phyloP scores from a whole-genome alignment of 306 rosid genomes.

The Hippophae tibetana region DNA sequence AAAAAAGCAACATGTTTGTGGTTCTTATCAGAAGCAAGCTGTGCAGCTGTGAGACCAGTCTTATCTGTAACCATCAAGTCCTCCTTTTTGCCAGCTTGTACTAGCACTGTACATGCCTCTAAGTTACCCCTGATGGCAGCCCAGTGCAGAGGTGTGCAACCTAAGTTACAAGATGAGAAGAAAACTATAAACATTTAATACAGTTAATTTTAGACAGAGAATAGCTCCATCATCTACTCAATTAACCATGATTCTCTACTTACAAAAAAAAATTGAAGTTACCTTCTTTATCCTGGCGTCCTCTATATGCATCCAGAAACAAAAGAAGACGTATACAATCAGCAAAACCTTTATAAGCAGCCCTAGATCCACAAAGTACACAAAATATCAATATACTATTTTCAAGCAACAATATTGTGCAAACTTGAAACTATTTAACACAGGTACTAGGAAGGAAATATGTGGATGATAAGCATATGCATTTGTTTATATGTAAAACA shows the following conservation, averaged over 20 bases:
- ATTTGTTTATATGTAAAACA: background rate
- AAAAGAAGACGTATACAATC: constrained; percentile 87
- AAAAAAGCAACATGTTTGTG: constrained; percentile 99
- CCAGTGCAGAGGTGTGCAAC: constrained; percentile 98
- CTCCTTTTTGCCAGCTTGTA: constrained; percentile 97
- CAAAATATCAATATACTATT: background rate
- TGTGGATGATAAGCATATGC: background rate
- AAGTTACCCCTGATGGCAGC: constrained; percentile 93
- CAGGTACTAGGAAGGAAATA: background rate
- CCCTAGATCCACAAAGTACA: constrained; percentile 44
- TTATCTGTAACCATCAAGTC: constrained; percentile 84
- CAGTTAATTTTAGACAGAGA: background rate
- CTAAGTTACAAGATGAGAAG: constrained; percentile 30
- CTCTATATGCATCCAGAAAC: constrained; percentile 83
- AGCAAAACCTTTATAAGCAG: constrained; percentile 98
- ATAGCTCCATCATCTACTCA: constrained; percentile 14
- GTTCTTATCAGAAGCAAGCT: constrained; percentile 90
- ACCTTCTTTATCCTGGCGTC: constrained; percentile 97
- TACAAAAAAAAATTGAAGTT: constrained; percentile 15
- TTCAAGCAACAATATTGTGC: background rate
- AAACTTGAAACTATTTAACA: background rate
- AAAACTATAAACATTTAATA: constrained; percentile 8
- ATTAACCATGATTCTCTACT: constrained; percentile 1
- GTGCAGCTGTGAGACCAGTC: constrained; percentile 97
- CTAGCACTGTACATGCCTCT: constrained; percentile 96